Base-by-base conservation (phyloP, 352 stramenopile species). In the Phytopythium mirpurense region DNA sequence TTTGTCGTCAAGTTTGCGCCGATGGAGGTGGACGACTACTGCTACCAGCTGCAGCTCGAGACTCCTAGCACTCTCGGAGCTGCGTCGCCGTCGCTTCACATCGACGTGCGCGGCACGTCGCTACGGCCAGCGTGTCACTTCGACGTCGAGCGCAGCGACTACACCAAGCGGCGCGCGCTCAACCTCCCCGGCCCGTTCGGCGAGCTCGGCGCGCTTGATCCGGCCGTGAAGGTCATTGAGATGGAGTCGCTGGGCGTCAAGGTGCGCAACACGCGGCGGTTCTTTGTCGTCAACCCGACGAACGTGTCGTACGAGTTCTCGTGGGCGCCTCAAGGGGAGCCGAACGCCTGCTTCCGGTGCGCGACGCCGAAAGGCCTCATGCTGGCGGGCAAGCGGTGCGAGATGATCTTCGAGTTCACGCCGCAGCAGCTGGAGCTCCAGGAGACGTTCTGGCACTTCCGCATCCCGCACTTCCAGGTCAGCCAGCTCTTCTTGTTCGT, bases 351-450 rank as follows among this genome's bases (percentile, higher is more conserved):
- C 24, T 98, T 97, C 61, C 80, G 89, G 2, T 98, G 92, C 60
- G 82, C 82, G 15, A 97, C 90, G 0, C 74, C 76, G 0, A 95
- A 92, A 57, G 94, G 94, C 7, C 78, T 96, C 35, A 96, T 98
- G 71, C 73, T 98, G 2, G 72, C 88, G 9, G 94, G 94, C 0
- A 96, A 97, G 62, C 77, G 90, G 15, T 95, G 85, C 54, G 94
- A 98, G 55, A 97, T 98, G 84, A 86, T 96, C n/a, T 98, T 98
- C 59, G 93, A 98, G 54, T 98, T 96, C 64, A 96, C 88, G 27
- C 93, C 94, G 0, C 84, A 96, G 56, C 85, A 96, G 41, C 62
- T 93, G 6, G 83, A 86, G 44, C 70, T 95, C 18, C 75, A 95
- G 43, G 92, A 98, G 68, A 88, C 88, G 60, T 97, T 98, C 50